These are phyloP conservation scores for Lactifluus subvellereus DNA, from an alignment of 768 basidiomycete species.

Conservation along the genomic window DNA sequence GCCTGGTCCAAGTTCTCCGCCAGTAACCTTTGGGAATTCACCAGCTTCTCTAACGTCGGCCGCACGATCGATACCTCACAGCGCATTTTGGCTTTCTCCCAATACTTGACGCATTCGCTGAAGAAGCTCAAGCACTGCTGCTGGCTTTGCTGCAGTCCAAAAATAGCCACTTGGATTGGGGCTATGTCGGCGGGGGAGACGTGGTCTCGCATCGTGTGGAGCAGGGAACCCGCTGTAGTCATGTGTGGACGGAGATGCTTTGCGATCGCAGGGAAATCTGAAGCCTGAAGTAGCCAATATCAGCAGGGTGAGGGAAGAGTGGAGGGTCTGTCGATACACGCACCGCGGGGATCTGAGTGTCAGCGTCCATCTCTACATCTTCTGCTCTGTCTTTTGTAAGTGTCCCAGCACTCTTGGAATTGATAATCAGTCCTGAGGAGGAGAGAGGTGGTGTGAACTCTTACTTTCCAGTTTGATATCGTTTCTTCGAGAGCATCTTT, in stretches of 20 bases:
- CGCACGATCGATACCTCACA: not conserved
- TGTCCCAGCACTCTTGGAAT: not conserved
- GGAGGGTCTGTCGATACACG: not conserved
- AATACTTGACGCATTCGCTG: not conserved
- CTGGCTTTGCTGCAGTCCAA: not conserved
- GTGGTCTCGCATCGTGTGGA: not conserved
- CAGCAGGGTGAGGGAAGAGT: not conserved
- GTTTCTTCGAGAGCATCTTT: not conserved
- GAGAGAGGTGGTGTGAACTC: not conserved
- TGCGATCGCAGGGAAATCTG: not conserved
- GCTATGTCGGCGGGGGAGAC: not conserved
- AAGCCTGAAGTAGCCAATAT: not conserved
- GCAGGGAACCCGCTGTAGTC: not conserved
- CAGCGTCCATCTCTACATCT: not conserved
- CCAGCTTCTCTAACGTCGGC: not conserved
- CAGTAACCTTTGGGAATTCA: not conserved
- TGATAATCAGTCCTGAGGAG: not conserved
- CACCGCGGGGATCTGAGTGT: not conserved
- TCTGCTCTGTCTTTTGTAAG: not conserved
- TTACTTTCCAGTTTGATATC: not conserved
- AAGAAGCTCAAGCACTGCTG: not conserved
- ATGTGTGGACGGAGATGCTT: not conserved
- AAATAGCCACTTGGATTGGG: not conserved
- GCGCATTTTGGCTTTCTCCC: not conserved
- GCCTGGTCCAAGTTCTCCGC: not conserved